Evolutionary conservation across 2,329 filamentous ascomycete species (phyloP).

Genomic region (Tolypocladium ovalisporum): DNA sequence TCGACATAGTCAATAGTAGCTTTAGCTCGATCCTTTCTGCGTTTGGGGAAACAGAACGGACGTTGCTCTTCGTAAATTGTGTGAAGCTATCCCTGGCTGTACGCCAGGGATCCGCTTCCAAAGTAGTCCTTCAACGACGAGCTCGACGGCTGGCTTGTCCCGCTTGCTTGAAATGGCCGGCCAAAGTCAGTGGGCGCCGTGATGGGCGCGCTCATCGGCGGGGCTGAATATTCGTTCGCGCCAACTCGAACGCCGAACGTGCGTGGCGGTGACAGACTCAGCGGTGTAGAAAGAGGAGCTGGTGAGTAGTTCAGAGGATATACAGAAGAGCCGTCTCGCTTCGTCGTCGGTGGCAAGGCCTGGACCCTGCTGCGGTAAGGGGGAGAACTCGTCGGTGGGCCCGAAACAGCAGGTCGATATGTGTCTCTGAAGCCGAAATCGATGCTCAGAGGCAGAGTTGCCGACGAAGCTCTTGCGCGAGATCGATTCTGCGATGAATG

Average conservation of each 20-base stretch:
- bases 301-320: constrained; percentile 42
- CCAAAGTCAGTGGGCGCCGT: constrained; percentile 41
- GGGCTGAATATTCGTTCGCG: constrained; percentile 37
- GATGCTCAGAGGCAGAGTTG: constrained; percentile 32
- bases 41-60: neutral
- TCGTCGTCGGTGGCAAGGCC: constrained; percentile 20
- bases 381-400: neutral
- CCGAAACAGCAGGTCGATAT: constrained; percentile 24
- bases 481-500: constrained; percentile 33
- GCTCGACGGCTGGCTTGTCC: constrained; percentile 23
- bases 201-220: constrained; percentile 45
- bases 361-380: neutral
- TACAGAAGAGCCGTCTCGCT: constrained; percentile 29
- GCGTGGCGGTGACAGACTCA: constrained; percentile 31
- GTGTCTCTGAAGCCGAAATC: constrained; percentile 20
- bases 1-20: neutral
- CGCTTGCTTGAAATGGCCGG: constrained; percentile 32
- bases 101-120: constrained; percentile 19
- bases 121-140: constrained; percentile 36
- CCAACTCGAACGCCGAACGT: constrained; percentile 15
- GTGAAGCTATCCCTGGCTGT: constrained; percentile 4
- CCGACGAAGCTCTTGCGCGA: constrained; percentile 38
- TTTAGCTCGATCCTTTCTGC: neutral
- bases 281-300: constrained; percentile 41
- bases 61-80: neutral